phyloP scores from a whole-genome alignment of 352 stramenopile genomes.

The Blastocystis sp. region DNA sequence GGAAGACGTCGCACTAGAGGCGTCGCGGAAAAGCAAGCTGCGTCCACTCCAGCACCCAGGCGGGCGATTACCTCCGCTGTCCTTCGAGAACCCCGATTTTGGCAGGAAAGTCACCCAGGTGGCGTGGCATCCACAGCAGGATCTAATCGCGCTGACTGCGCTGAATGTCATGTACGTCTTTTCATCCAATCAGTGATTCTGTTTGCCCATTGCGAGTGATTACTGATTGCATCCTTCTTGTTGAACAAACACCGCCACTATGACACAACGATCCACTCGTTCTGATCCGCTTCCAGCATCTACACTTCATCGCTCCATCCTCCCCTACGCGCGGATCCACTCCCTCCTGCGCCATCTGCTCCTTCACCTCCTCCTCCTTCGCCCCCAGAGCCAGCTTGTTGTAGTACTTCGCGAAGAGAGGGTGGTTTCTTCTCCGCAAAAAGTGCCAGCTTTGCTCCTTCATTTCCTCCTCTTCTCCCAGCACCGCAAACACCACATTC shows the following conservation, averaged over 20 bases:
- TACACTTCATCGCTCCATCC: background rate
- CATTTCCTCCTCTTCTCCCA: background rate
- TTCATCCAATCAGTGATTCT: background rate
- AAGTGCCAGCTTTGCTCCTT: background rate
- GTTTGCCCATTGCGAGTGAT: background rate
- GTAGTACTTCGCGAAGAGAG: slow-evolving; percentile 17
- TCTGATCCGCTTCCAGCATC: slow-evolving; percentile 14
- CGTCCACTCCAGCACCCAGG: background rate
- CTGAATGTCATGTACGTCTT: slow-evolving; percentile 77
- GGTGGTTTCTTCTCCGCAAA: slow-evolving; percentile 20
- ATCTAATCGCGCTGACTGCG: slow-evolving; percentile 75
- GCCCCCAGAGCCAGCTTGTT: background rate
- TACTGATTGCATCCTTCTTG: no score
- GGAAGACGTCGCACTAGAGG: slow-evolving; percentile 16
- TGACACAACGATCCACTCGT: slow-evolving; percentile 30
- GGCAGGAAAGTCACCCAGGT: slow-evolving; percentile 76
- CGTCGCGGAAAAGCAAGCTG: slow-evolving; percentile 3
- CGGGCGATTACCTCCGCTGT: background rate
- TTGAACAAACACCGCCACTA: background rate
- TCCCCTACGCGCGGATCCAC: slow-evolving; percentile 3
- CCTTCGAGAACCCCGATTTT: slow-evolving; percentile 72
- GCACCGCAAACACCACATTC: background rate
- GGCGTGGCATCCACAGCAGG: slow-evolving; percentile 75
- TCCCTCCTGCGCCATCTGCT: background rate
- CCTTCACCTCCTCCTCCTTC: background rate